Base-by-base conservation (phyloP, 805 yeast genomes). In the Millerago galiae region DNA sequence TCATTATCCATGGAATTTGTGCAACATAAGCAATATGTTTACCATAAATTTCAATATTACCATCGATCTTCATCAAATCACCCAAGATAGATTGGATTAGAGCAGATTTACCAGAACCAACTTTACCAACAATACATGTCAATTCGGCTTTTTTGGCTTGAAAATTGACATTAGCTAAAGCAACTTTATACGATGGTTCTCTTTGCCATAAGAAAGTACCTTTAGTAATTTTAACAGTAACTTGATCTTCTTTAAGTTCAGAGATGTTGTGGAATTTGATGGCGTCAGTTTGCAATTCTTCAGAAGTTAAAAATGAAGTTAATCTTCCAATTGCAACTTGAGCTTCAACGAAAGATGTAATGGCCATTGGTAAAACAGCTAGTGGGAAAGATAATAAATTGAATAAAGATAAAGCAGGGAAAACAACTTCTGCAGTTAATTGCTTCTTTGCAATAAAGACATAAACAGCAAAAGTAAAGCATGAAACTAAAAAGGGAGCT, bases 1-100 rank as follows among this genome's bases (percentile, higher is more conserved):
- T 93, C 84, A 89, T 83, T 49, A 93, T 89, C 98, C 99, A 93
- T 2, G 99, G 93, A 32, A 83, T 80, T 64, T 90, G 97, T 2
- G 95, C 81, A 32, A 84, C 95, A 61, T 90, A 90, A 0, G 96
- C 96, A 5, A 38, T 29, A 86, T 70, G 36, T 37, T 75, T 71
- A 34, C 97, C 98, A 57, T 75, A 81, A 10, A 82, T 75, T 14
- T 69, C 68, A 5, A 85, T 90, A 16, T 73, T 65, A 34, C 98
- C 98, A 40, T 76, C 73, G 15, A 79, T 71, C 61, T 83, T 82
- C 62, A 83, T 14, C 9, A 90, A 70, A 54, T 89, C 95, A 48
- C 97, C 98, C 34, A 88, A 66, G 27, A 88, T 64, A 14, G 91
- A 77, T 62, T 84, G 88, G 45, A 88, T 71, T 28, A 90, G 67